Evolutionary conservation across 768 basidiomycete species (phyloP).

Genomic region (Leccinum pellstonianum): DNA sequence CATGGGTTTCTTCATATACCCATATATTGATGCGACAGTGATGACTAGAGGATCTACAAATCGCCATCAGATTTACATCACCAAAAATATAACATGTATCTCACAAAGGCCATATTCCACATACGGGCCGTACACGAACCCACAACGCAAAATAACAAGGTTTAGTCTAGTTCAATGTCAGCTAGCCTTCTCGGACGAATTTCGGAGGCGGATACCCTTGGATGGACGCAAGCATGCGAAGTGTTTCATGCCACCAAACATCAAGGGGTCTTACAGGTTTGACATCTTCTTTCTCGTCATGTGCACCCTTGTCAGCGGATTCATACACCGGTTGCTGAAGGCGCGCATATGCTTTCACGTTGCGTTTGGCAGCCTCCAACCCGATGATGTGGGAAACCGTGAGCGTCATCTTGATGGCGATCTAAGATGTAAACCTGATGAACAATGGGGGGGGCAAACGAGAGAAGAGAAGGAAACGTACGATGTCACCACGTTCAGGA

Average conservation of each 20-base stretch:
- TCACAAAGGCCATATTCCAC: constrained; percentile 66
- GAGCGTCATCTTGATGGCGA: constrained; percentile 76
- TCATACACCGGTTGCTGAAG: constrained; percentile 79
- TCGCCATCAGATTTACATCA: constrained; percentile 15
- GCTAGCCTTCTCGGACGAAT: neutral
- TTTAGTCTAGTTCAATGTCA: constrained; percentile 55
- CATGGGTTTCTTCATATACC: constrained; percentile 80
- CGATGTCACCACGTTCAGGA: constrained; percentile 73
- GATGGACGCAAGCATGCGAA: constrained; percentile 72
- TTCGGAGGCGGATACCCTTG: constrained; percentile 48
- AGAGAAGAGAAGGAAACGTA: constrained; percentile 32
- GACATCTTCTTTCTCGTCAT: constrained; percentile 71
- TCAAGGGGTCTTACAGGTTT: constrained; percentile 71
- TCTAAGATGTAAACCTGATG: constrained; percentile 41
- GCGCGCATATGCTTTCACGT: constrained; percentile 76
- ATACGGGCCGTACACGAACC: constrained; percentile 81
- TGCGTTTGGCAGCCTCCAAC: constrained; percentile 74
- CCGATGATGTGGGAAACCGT: constrained; percentile 66
- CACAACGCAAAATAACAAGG: constrained; percentile 73
- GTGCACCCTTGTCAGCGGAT: constrained; percentile 59
- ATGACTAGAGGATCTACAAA: constrained; percentile 63
- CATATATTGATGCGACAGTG: constrained; percentile 77
- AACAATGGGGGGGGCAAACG: neutral
- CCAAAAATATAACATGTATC: constrained; percentile 25
- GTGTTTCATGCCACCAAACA: constrained; percentile 87